Evolutionary conservation across 164 flowering plant genomes (phyloP).

Genomic region (Annona cherimola): DNA sequence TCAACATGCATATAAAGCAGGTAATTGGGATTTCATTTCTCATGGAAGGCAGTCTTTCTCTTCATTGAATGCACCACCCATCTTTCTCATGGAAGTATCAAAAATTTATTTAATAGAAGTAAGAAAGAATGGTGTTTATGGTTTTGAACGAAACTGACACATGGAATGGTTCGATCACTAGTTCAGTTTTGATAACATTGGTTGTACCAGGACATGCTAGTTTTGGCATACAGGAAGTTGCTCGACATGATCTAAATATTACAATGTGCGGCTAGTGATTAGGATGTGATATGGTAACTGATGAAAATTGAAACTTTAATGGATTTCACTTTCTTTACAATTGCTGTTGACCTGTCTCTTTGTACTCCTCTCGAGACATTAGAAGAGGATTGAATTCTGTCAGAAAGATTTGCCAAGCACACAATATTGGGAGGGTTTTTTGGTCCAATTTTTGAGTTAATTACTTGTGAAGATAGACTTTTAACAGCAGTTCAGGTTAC

Average conservation of each 20-base stretch:
- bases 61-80: too few relatives aligned
- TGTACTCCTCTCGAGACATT: constrained; percentile 57
- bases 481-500: constrained; percentile 99
- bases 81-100: too few relatives aligned
- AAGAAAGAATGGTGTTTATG: too few relatives aligned
- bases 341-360: background rate
- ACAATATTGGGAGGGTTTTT: constrained; percentile 50
- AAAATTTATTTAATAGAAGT: too few relatives aligned
- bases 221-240: background rate
- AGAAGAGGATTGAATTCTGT: constrained; percentile 89
- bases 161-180: too few relatives aligned
- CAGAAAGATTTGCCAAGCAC: constrained; percentile 52
- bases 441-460: constrained; percentile 88
- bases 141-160: too few relatives aligned
- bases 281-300: background rate
- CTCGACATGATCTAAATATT: background rate
- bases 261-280: background rate
- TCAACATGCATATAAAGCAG: too few relatives aligned
- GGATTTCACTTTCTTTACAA: too few relatives aligned
- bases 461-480: constrained; percentile 85
- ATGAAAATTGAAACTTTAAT: background rate
- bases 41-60: too few relatives aligned
- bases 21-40: too few relatives aligned
- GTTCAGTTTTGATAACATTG: too few relatives aligned
- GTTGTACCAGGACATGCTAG: too few relatives aligned